Conservation (phyloP, 768 basidiomycete genomes). For the Lactifluus piperatus region DNA sequence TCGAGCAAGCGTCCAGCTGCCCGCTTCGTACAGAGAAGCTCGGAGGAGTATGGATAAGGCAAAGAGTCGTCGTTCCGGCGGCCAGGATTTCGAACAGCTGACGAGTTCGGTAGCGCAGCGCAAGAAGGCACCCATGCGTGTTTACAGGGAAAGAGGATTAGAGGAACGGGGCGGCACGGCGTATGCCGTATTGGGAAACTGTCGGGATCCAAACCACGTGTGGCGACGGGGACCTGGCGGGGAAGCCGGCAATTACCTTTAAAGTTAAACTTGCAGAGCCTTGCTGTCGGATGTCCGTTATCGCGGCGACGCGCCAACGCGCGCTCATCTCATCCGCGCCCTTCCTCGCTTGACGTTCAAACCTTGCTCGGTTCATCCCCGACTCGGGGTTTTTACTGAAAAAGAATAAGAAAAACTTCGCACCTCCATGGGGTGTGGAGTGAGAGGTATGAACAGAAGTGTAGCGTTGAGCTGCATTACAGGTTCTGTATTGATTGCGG, state of each 20-base stretch:
- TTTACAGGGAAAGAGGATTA: neutral
- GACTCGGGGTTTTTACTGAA: neutral
- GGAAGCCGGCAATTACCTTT: constrained; percentile 10
- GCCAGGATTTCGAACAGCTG: neutral
- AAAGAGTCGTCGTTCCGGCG: neutral
- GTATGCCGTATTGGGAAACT: neutral
- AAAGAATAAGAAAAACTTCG: neutral
- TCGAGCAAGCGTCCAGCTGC: neutral
- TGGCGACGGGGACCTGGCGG: neutral
- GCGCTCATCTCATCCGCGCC: neutral
- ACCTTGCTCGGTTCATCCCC: neutral
- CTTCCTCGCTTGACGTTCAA: neutral
- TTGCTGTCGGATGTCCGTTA: constrained; percentile 1
- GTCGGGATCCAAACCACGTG: constrained; percentile 1
- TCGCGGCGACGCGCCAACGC: neutral
- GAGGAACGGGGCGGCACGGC: neutral
- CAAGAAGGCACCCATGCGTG: neutral
- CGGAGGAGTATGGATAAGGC: neutral
- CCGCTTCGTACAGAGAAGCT: no score
- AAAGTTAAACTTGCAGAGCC: constrained; percentile 15
- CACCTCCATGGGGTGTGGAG: neutral
- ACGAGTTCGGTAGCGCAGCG: neutral
- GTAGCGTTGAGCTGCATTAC: neutral
- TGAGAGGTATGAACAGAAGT: neutral
- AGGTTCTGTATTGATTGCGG: neutral